Evolutionary conservation across 805 yeast genomes (phyloP).

Genomic region (Candida jianshihensis): DNA sequence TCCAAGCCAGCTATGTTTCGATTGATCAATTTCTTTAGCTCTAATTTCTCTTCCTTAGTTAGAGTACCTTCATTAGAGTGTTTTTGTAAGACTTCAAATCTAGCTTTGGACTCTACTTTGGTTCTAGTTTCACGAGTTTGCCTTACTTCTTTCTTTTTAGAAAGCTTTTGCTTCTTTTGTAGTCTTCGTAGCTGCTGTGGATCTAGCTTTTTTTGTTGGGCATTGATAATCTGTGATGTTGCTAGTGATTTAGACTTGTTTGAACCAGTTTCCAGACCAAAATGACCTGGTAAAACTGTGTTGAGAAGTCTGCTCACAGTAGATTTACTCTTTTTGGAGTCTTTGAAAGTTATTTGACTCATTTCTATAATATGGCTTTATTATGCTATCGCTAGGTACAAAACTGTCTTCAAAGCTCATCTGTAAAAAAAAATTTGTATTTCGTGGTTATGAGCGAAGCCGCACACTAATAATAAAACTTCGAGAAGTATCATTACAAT

Average conservation of each 20-base stretch:
- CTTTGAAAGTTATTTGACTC: constrained; percentile 8
- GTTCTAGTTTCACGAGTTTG: constrained; percentile 16
- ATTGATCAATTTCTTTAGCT: constrained; percentile 27
- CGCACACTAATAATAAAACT: too few species aligned
- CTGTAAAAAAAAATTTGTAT: too few species aligned
- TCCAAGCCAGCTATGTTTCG: constrained; percentile 31
- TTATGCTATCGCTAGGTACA: neutral
- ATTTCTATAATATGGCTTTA: neutral
- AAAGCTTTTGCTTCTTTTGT: constrained; percentile 27
- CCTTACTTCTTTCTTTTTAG: constrained; percentile 21
- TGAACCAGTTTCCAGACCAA: constrained; percentile 9
- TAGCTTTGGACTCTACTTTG: constrained; percentile 25
- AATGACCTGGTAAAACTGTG: constrained; percentile 31
- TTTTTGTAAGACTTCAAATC: constrained; percentile 25
- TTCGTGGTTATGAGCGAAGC: too few species aligned
- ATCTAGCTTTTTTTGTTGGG: constrained; percentile 27
- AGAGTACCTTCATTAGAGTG: constrained; percentile 26
- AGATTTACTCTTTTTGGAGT: constrained; percentile 15
- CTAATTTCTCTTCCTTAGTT: constrained; percentile 27
- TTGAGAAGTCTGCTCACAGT: constrained; percentile 37
- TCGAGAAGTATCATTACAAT: too few species aligned
- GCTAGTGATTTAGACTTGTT: constrained; percentile 11
- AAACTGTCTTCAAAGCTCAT: too few species aligned
- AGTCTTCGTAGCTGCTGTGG: constrained; percentile 27
- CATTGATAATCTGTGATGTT: constrained; percentile 33